Evolutionary conservation across 1,284 basidiomycete species (phyloP).

Genomic region (Moniliella sp.): DNA sequence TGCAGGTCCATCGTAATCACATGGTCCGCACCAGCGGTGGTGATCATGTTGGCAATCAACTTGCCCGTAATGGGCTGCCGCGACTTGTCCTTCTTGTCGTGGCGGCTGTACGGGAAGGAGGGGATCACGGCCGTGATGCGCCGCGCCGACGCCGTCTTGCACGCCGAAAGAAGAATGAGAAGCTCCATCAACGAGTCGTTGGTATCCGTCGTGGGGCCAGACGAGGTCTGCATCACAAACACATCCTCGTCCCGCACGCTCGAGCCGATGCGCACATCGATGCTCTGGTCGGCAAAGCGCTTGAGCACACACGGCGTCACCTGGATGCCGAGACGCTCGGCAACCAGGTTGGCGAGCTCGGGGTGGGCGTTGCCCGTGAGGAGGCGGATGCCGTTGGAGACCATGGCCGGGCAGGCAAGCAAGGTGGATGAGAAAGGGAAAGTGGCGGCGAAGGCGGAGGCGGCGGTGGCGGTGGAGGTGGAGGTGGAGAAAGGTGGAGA

Average conservation of each 20-base stretch:
- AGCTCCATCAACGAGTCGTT: conserved; percentile 41
- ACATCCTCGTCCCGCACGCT: conserved; percentile 69
- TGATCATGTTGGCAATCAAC: conserved; percentile 88
- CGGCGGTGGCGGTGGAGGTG: no score
- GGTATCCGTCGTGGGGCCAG: conserved; percentile 24
- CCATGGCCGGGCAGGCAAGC: no score
- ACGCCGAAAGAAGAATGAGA: conserved; percentile 70
- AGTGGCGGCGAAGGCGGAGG: no score
- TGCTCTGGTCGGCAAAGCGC: conserved; percentile 69
- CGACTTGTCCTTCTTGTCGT: conserved; percentile 95
- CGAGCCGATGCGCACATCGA: conserved; percentile 49
- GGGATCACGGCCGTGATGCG: conserved; percentile 95
- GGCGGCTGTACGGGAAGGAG: conserved; percentile 83
- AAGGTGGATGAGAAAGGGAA: no score
- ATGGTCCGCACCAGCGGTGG: conserved; percentile 86
- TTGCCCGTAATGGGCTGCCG: conserved; percentile 94
- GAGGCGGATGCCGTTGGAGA: conserved; percentile 47
- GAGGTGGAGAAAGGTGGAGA: no score
- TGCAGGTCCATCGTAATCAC: conserved; percentile 97
- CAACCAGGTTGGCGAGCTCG: conserved; percentile 77
- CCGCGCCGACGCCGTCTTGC: conserved; percentile 86
- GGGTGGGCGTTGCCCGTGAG: conserved; percentile 92
- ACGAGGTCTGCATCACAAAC: conserved; percentile 28
- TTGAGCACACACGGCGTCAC: conserved; percentile 75
- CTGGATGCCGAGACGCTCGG: conserved; percentile 71